phyloP scores from a whole-genome alignment of 192 early-diverging fungal species.

The Entophlyctis luteolus region DNA sequence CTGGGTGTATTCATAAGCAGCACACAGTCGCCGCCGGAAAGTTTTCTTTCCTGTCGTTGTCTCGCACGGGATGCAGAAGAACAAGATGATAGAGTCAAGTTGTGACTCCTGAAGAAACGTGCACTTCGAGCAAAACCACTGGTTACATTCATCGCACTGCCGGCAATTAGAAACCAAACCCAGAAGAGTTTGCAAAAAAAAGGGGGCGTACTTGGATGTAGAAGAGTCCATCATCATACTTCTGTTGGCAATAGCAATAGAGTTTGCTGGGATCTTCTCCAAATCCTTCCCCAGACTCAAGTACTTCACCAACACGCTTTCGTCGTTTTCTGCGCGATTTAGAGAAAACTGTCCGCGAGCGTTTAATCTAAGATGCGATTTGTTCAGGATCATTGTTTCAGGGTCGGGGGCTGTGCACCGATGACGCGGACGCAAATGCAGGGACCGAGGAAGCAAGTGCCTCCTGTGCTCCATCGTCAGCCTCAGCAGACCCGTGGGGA shows the following conservation, averaged over 20 bases:
- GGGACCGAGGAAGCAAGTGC: too few species aligned
- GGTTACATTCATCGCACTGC: conserved; percentile 25
- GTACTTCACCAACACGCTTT: neutral
- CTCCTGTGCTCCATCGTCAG: too few species aligned
- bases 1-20: conserved; percentile 15
- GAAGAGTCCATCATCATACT: conserved; percentile 5
- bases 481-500: too few species aligned
- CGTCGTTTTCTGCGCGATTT: too few species aligned
- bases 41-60: conserved; percentile 12
- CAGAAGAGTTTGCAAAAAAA: neutral
- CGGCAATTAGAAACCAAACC: neutral
- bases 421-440: too few species aligned
- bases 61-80: conserved; percentile 19
- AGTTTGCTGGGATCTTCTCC: conserved; percentile 10
- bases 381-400: too few species aligned
- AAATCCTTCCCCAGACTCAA: neutral
- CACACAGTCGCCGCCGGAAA: conserved; percentile 7
- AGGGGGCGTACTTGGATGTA: conserved; percentile 14
- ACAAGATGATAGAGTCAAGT: conserved; percentile 23
- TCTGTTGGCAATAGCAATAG: conserved; percentile 22
- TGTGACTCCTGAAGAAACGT: conserved; percentile 18
- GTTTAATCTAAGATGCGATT: too few species aligned
- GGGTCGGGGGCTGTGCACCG: too few species aligned
- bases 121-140: conserved; percentile 21
- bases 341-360: too few species aligned